Conservation (phyloP, 495 filamentous ascomycete species). For the Hypoxylon fragiforme region DNA sequence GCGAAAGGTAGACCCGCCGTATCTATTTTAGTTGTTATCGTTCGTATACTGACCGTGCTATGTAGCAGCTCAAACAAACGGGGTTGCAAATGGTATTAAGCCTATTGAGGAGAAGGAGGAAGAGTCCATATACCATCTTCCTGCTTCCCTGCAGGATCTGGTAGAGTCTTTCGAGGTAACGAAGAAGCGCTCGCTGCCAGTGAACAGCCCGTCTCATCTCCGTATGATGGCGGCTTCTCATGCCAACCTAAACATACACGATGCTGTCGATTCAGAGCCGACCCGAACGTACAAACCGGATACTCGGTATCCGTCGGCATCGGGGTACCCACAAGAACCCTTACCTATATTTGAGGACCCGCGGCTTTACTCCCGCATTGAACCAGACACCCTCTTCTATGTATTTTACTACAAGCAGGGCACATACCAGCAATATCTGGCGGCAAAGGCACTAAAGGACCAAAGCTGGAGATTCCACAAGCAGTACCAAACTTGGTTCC, state of each 20-base stretch:
- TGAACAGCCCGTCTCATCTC: constrained; percentile 65
- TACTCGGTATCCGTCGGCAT: constrained; percentile 64
- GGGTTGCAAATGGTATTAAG: constrained; percentile 54
- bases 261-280: constrained; percentile 75
- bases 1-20: constrained; percentile 39
- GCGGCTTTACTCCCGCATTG: constrained; percentile 80
- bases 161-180: constrained; percentile 87
- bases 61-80: constrained; percentile 56
- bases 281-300: constrained; percentile 83
- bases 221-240: constrained; percentile 74
- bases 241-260: constrained; percentile 61
- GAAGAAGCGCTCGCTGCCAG: constrained; percentile 63
- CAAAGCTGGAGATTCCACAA: constrained; percentile 99
- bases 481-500: constrained; percentile 99
- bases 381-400: constrained; percentile 97
- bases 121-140: constrained; percentile 94
- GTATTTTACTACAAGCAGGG: constrained; percentile 98
- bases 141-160: constrained; percentile 83
- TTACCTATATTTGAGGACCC: constrained; percentile 89
- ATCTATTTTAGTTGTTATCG: constrained; percentile 4
- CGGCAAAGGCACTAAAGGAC: constrained; percentile 90
- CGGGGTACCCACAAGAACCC: constrained; percentile 90
- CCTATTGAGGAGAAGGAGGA: constrained; percentile 58
- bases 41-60: constrained; percentile 29
- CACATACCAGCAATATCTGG: constrained; percentile 94